A percentile compares a stretch with the other conserved stretches of the same genome.
Conservation (phyloP, 768 basidiomycete species). For the Omphalotus guepiniiformis region DNA sequence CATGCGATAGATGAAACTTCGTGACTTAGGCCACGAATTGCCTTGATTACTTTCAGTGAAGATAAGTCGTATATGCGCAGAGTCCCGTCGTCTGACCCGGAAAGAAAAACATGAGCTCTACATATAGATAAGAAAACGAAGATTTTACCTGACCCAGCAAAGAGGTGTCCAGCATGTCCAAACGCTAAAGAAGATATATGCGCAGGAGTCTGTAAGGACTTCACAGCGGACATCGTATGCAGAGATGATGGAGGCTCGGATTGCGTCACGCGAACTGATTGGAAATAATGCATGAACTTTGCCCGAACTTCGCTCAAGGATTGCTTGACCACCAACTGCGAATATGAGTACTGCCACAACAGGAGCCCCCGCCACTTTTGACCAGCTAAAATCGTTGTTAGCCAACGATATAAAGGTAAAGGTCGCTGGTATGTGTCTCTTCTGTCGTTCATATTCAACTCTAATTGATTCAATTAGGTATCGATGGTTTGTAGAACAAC, state of each 20-base stretch:
- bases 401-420: slow-evolving; percentile 78
- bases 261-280: too few species aligned
- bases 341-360: not conserved
- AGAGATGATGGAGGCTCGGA: too few species aligned
- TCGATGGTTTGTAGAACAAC: slow-evolving; percentile 55
- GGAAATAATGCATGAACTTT: too few species aligned
- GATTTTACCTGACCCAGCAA: slow-evolving; percentile 59
- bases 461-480: slow-evolving; percentile 28
- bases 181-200: slow-evolving; percentile 53
- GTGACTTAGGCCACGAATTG: slow-evolving; percentile 48
- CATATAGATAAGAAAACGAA: too few species aligned
- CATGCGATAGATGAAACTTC: slow-evolving; percentile 65
- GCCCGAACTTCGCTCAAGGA: too few species aligned
- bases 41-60: slow-evolving; percentile 57
- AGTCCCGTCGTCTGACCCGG: slow-evolving; percentile 56
- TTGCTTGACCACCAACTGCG: too few species aligned
- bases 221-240: too few species aligned
- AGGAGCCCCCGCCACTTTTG: slow-evolving; percentile 23
- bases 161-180: slow-evolving; percentile 43
- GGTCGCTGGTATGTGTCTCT: slow-evolving; percentile 68
- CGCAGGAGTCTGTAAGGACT: slow-evolving; percentile 37
- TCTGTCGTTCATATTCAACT: not conserved
- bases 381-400: slow-evolving; percentile 55
- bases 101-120: not conserved
- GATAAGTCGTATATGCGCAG: slow-evolving; percentile 63